Conservation (phyloP, 2,329 filamentous ascomycete species). For the Fusarium sp. region DNA sequence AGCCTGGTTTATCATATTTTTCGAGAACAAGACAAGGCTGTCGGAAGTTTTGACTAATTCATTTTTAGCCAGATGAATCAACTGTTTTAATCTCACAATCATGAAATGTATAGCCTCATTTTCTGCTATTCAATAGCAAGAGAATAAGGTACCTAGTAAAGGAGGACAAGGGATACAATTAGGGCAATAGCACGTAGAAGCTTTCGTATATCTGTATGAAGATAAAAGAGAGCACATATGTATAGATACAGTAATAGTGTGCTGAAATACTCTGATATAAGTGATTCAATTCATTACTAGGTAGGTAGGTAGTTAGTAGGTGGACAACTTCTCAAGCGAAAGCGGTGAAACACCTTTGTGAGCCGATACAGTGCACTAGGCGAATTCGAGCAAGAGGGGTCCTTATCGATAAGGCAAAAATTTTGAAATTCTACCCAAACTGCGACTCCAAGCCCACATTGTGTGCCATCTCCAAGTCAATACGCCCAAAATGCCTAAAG, state of each 20-base stretch:
- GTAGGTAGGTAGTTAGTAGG: no score
- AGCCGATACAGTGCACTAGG: constrained; percentile 37
- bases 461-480: constrained; percentile 32
- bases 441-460: constrained; percentile 43
- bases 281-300: neutral
- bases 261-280: neutral
- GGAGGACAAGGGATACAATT: neutral
- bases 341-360: constrained; percentile 45
- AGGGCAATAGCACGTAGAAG: neutral
- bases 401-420: constrained; percentile 54
- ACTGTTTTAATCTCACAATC: neutral
- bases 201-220: neutral
- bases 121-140: neutral
- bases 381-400: constrained; percentile 49
- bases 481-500: constrained; percentile 78
- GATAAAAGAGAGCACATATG: neutral
- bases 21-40: neutral
- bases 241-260: neutral
- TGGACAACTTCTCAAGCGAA: constrained; percentile 20
- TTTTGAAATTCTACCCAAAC: constrained; percentile 48
- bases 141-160: no score
- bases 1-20: constrained; percentile 5
- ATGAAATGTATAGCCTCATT: neutral
- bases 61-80: neutral
- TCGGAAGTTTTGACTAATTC: neutral